A percentile compares a stretch with the other conserved stretches of the same genome.
phyloP scores from a whole-genome alignment of 768 basidiomycete species.

The Pisolithus sp. region DNA sequence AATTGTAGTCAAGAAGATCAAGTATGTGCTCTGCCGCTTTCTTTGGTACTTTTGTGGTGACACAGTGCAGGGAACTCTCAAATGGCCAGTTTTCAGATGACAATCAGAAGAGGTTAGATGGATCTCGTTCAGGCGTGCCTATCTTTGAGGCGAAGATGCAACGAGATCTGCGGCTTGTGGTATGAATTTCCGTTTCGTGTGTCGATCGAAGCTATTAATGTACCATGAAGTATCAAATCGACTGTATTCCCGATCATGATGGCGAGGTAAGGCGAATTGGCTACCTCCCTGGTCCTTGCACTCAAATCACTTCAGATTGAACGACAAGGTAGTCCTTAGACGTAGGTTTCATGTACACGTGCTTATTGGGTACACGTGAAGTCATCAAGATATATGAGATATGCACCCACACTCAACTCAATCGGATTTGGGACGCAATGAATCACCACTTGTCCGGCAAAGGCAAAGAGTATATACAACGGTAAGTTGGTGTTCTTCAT shows the following conservation, averaged over 20 bases:
- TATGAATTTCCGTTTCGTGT: constrained; percentile 19
- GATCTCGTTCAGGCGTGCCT: constrained; percentile 39
- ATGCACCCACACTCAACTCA: constrained; percentile 42
- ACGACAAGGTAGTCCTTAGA: constrained; percentile 28
- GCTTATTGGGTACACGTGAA: constrained; percentile 9
- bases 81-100: constrained; percentile 62
- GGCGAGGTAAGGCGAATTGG: constrained; percentile 17
- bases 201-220: not conserved
- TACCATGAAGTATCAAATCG: constrained; percentile 39
- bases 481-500: constrained; percentile 27
- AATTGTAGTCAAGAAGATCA: constrained; percentile 64
- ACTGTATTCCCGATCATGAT: constrained; percentile 37
- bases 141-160: constrained; percentile 69
- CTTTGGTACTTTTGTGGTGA: not conserved
- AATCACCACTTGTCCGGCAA: constrained; percentile 35
- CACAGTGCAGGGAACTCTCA: constrained; percentile 51
- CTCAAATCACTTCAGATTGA: constrained; percentile 27
- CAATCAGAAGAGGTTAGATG: constrained; percentile 57
- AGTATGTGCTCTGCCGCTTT: constrained; percentile 30
- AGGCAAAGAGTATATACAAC: constrained; percentile 47
- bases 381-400: constrained; percentile 47
- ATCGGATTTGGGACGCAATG: constrained; percentile 43
- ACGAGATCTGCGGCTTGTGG: constrained; percentile 43
- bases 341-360: not conserved
- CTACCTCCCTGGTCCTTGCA: not conserved